These are phyloP conservation scores for Athelia sp. DNA, from an alignment of 1,284 basidiomycete species.

Conservation along the genomic window DNA sequence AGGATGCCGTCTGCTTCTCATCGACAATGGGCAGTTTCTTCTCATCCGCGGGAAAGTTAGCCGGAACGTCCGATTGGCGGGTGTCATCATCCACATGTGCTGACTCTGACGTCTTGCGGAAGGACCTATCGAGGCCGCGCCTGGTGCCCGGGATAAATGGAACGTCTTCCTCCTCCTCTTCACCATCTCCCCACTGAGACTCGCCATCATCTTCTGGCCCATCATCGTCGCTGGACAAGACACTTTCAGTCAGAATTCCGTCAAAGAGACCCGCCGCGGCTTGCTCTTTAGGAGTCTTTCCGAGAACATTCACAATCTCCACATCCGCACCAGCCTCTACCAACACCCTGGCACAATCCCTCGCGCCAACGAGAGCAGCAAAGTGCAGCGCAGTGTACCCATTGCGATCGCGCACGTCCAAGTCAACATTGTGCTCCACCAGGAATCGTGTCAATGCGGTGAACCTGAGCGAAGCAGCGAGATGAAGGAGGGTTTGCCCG, in stretches of 20 bases:
- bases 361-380: constrained; percentile 68
- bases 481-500: constrained; percentile 84
- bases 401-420: constrained; percentile 85
- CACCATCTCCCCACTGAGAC: constrained; percentile 62
- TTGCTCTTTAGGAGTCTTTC: constrained; percentile 79
- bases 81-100: constrained; percentile 16
- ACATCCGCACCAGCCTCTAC: constrained; percentile 77
- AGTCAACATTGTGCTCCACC: constrained; percentile 66
- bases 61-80: constrained; percentile 2
- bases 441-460: constrained; percentile 70
- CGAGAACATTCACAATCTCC: constrained; percentile 72
- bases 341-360: constrained; percentile 64
- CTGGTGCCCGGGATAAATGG: constrained; percentile 24
- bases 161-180: constrained; percentile 55
- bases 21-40: constrained; percentile 31
- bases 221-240: constrained; percentile 29
- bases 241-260: constrained; percentile 28
- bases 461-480: constrained; percentile 82
- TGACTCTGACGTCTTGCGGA: constrained; percentile 23
- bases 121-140: constrained; percentile 25
- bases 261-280: constrained; percentile 59
- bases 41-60: constrained; percentile 10
- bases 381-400: constrained; percentile 91
- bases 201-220: constrained; percentile 52
- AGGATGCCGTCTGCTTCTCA: constrained; percentile 64